These are phyloP conservation scores for Monosporascus sp. DNA, from an alignment of 2,329 filamentous ascomycete genomes.

Conservation along the genomic window DNA sequence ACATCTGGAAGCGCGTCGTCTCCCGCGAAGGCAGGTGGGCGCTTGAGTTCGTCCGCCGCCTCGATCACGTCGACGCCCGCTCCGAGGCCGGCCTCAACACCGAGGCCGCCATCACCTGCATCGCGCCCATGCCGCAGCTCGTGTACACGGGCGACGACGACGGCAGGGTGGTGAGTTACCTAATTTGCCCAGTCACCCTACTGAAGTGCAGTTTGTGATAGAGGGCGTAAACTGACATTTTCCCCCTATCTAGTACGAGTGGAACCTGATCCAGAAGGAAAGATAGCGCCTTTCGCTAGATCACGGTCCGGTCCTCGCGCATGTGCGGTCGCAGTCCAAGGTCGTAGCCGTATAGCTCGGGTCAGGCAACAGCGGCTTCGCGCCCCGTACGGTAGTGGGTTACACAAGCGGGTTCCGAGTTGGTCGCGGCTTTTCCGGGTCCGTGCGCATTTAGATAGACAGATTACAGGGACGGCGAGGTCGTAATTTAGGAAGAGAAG, in stretches of 20 bases:
- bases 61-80: conserved; percentile 72
- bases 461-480: not conserved
- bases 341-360: conserved; percentile 14
- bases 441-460: too few relatives aligned
- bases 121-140: conserved; percentile 73
- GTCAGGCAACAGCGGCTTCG: not conserved
- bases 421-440: too few relatives aligned
- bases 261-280: conserved; percentile 55
- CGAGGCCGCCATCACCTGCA: conserved; percentile 74
- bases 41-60: conserved; percentile 70
- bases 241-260: conserved; percentile 47
- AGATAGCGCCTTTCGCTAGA: conserved; percentile 39
- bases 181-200: not conserved
- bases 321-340: conserved; percentile 11
- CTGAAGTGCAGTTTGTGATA: too few relatives aligned
- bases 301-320: conserved; percentile 3
- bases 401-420: too few relatives aligned
- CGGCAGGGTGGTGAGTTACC: conserved; percentile 71
- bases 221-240: not conserved
- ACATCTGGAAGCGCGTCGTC: conserved; percentile 61
- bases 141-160: conserved; percentile 95
- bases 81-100: conserved; percentile 54
- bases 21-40: conserved; percentile 59
- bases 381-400: too few relatives aligned
- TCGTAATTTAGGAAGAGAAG: not conserved